These are phyloP conservation scores for Botryobasidium botryosum DNA, from an alignment of 768 basidiomycete species.

Conservation along the genomic window DNA sequence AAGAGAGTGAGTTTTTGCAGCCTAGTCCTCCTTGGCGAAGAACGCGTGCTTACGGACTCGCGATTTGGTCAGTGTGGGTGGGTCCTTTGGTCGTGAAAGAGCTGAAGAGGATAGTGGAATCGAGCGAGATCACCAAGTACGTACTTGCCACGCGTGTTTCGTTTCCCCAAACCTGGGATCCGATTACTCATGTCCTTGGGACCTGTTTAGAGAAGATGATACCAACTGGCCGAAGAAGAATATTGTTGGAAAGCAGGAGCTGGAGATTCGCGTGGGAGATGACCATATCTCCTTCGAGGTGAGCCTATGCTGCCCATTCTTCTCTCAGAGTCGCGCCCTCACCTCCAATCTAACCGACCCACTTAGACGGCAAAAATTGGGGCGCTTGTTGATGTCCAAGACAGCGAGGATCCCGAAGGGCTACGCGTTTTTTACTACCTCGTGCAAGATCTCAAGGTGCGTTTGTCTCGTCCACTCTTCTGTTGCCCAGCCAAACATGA, in stretches of 20 bases:
- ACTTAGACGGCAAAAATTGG: slow-evolving; percentile 93
- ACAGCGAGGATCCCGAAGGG: slow-evolving; percentile 94
- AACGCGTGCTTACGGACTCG: background rate
- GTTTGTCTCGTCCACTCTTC: slow-evolving; percentile 12
- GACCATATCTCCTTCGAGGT: slow-evolving; percentile 98
- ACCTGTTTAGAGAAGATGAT: slow-evolving; percentile 77
- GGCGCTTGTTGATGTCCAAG: slow-evolving; percentile 88
- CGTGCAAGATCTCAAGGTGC: slow-evolving; percentile 89
- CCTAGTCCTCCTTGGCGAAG: background rate
- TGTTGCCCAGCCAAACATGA: background rate
- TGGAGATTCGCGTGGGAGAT: slow-evolving; percentile 85
- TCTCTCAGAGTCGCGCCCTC: background rate
- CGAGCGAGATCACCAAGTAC: slow-evolving; percentile 90
- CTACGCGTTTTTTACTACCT: slow-evolving; percentile 97
- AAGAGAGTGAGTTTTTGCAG: slow-evolving; percentile 66
- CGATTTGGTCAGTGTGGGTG: slow-evolving; percentile 63
- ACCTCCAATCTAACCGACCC: background rate
- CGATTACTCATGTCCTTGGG: background rate
- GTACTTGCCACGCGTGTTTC: slow-evolving; percentile 13
- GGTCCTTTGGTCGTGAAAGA: slow-evolving; percentile 86
- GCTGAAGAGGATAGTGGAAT: slow-evolving; percentile 81
- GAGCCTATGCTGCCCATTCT: slow-evolving; percentile 13
- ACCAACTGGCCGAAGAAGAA: slow-evolving; percentile 98
- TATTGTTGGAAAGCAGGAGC: slow-evolving; percentile 94
- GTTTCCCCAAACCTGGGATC: background rate